These are phyloP conservation scores for Mycogone perniciosa DNA, from an alignment of 2,329 filamentous ascomycete genomes.

Conservation along the genomic window DNA sequence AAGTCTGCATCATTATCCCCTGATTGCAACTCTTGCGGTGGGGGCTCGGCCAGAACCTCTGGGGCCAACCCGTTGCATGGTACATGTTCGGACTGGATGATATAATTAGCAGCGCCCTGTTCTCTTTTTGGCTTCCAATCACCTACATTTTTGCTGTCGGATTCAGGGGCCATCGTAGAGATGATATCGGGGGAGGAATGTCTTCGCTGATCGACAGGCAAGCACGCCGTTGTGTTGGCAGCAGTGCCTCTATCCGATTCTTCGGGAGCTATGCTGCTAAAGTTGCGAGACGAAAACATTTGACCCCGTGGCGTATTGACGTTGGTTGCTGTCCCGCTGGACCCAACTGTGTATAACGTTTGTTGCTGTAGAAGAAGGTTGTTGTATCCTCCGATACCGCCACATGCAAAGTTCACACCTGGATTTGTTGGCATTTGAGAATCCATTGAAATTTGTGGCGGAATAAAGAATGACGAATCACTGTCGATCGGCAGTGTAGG, in stretches of 20 bases:
- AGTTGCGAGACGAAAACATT: slow-evolving; percentile 20
- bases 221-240: neutral
- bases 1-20: slow-evolving; percentile 13
- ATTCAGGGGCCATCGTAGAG: neutral
- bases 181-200: slow-evolving; percentile 17
- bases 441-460: slow-evolving; percentile 28
- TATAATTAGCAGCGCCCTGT: neutral
- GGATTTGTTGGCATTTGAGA: slow-evolving; percentile 34
- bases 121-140: neutral
- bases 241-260: slow-evolving; percentile 12
- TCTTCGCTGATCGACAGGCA: slow-evolving; percentile 1
- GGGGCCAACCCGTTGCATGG: neutral
- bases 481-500: slow-evolving; percentile 18
- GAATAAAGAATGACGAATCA: slow-evolving; percentile 28
- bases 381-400: slow-evolving; percentile 11
- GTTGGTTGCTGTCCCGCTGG: slow-evolving; percentile 30
- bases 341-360: slow-evolving; percentile 14
- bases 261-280: slow-evolving; percentile 15
- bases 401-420: slow-evolving; percentile 17
- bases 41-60: slow-evolving; percentile 1
- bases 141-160: neutral
- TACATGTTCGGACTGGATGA: slow-evolving; percentile 1
- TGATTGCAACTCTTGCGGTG: slow-evolving; percentile 4
- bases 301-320: slow-evolving; percentile 30
- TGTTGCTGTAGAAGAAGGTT: slow-evolving; percentile 1